Conservation (phyloP, 148 eudicot genomes). For the Diospyros kaki region DNA sequence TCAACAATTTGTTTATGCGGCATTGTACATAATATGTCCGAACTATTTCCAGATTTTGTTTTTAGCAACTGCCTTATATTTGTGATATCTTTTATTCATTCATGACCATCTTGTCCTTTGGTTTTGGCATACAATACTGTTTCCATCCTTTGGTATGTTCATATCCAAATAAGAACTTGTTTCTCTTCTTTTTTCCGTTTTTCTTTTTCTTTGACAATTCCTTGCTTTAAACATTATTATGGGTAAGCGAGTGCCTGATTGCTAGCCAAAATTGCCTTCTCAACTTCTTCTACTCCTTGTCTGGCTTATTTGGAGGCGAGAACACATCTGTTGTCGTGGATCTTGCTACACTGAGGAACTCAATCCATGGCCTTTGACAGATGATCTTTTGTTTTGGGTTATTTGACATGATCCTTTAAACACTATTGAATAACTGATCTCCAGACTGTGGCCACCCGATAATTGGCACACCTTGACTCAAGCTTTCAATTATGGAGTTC, state of each 20-base stretch:
- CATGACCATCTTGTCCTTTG: background rate
- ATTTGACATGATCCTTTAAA: too few relatives aligned
- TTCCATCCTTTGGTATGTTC: too few relatives aligned
- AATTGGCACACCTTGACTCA: background rate
- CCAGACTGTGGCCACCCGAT: conserved; percentile 5
- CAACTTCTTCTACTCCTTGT: too few relatives aligned
- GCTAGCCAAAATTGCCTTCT: too few relatives aligned
- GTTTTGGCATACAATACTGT: too few relatives aligned
- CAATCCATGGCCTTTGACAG: conserved; percentile 1
- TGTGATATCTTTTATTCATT: background rate
- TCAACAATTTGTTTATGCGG: background rate
- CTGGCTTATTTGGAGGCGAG: background rate
- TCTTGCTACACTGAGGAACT: conserved; percentile 7
- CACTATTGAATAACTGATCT: conserved; percentile 6
- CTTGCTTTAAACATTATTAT: too few relatives aligned
- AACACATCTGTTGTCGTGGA: background rate
- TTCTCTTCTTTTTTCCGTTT: too few relatives aligned
- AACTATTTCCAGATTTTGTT: too few relatives aligned
- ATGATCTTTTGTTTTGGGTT: too few relatives aligned
- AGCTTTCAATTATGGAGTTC: conserved; percentile 12
- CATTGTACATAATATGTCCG: conserved; percentile 12
- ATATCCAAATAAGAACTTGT: too few relatives aligned
- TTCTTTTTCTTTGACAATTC: too few relatives aligned
- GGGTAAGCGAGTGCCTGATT: too few relatives aligned
- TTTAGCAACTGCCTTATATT: background rate